Conservation (phyloP, 1,284 basidiomycete species). For the Sporisorium sorghi region DNA sequence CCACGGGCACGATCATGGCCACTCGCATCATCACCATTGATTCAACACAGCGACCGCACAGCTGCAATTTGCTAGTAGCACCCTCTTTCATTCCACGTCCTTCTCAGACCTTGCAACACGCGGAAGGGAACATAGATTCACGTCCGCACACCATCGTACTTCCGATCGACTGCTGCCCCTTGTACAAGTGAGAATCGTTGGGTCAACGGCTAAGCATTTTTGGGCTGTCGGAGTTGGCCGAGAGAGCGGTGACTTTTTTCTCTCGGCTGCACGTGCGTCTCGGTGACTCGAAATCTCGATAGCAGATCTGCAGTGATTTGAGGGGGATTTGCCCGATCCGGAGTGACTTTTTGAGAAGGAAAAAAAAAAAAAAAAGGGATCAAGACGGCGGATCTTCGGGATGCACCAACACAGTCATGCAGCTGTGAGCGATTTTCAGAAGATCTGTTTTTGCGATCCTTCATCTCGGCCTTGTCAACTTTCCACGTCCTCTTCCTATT, state of each 20-base stretch:
- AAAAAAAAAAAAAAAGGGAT: not conserved
- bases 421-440: not conserved
- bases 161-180: not conserved
- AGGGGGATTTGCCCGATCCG: slow-evolving; percentile 10
- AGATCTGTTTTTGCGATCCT: not conserved
- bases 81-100: no score
- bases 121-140: slow-evolving; percentile 2
- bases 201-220: slow-evolving; percentile 32
- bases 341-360: slow-evolving; percentile 23
- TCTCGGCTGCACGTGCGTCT: slow-evolving; percentile 17
- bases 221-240: slow-evolving; percentile 21
- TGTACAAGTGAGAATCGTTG: not conserved
- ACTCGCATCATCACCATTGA: slow-evolving; percentile 9
- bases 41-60: not conserved
- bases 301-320: not conserved
- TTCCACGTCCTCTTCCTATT: not conserved
- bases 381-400: slow-evolving; percentile 28
- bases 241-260: not conserved
- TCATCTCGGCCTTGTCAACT: not conserved
- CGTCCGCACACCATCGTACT: not conserved
- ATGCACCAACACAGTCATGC: slow-evolving; percentile 13
- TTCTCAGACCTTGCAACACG: no score
- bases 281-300: slow-evolving; percentile 21
- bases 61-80: no score
- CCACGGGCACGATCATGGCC: slow-evolving; percentile 12